Evolutionary conservation across 2,329 filamentous ascomycete species (phyloP).

Genomic region (Dothistroma septosporum): DNA sequence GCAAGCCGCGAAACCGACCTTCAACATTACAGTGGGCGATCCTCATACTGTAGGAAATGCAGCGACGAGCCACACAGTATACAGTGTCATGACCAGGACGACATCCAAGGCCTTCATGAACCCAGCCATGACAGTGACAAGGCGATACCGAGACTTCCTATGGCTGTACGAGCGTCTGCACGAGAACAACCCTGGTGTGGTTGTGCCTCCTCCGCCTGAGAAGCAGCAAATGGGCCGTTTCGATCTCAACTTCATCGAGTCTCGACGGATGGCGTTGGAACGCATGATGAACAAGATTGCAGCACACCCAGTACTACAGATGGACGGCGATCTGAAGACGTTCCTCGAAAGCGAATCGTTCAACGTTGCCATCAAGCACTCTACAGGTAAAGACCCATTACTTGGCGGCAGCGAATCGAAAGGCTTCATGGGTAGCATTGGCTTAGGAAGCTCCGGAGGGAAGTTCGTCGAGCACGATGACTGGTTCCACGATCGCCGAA

Average conservation of each 20-base stretch:
- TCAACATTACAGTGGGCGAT: conserved; percentile 88
- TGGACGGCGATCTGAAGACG: conserved; percentile 89
- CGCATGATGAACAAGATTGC: conserved; percentile 98
- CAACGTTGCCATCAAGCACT: conserved; percentile 95
- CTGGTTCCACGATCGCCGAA: conserved; percentile 95
- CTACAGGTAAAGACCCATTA: conserved; percentile 76
- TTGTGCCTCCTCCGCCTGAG: conserved; percentile 92
- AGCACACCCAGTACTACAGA: conserved; percentile 81
- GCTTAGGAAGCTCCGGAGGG: conserved; percentile 64
- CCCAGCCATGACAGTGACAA: conserved; percentile 85
- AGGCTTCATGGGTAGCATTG: conserved; percentile 73
- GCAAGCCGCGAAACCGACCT: conserved; percentile 86
- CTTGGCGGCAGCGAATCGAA: conserved; percentile 74
- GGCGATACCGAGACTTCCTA: conserved; percentile 91
- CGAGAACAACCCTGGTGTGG: conserved; percentile 88
- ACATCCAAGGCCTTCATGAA: conserved; percentile 94
- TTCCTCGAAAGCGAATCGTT: conserved; percentile 96
- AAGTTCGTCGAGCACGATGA: conserved; percentile 99
- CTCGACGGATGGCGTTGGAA: conserved; percentile 82
- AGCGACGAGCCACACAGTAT: conserved; percentile 96
- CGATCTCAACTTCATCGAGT: conserved; percentile 94
- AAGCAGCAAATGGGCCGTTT: conserved; percentile 97
- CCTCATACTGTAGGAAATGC: conserved; percentile 97
- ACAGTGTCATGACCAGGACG: conserved; percentile 92
- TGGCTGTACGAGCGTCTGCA: conserved; percentile 97